Base-by-base conservation (phyloP, 345 rosid species). In the Ceriops zippeliana region DNA sequence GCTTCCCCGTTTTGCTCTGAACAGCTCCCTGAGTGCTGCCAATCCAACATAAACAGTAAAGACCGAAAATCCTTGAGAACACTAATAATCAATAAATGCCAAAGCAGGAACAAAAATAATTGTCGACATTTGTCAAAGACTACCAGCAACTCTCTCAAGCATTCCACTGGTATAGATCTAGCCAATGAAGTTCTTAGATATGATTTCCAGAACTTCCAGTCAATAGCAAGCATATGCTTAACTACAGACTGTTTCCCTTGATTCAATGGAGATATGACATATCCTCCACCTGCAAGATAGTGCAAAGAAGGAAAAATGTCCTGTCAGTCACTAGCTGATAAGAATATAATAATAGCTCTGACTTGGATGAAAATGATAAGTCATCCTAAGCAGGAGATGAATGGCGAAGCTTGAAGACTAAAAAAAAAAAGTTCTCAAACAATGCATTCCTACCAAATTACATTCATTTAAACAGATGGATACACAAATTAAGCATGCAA, bases 221-320 rank as follows among this genome's bases (percentile, higher is more conserved):
- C 97, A 81, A 89, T 76, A 73, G 98, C 98, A 76, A 93, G 96
- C 98, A 93, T 93, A 83, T 90, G 97, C 81, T 90, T 93, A 63
- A 93, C 96, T 27, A 86, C 81, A 54, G 98, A 93, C 54, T 84
- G 87, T 76, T 77, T 85, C 66, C 92, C 97, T 54, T 87, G 83
- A 62, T 84, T 83, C 27, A 81, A 73, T 15, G 97, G 98, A 80
- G 95, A 83, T 69, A 93, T 81, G 63, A 93, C 96, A 82, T 86
- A 93, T 79, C 98, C 98, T 51, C 98, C 98, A 79, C 98, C 97
- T 93, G 83, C 73, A 72, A 84, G 49, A 78, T 38, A 63, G 35
- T 54, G 68, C 42, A 76, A 54, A 60, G 59, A 22, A 27, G 59
- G 28, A 15, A 9, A 4, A 54, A 56, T 22, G 13, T 24, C 59